Evolutionary conservation across 1,139 yeast genomes (phyloP), one percentile per base, ranked within the genome.

Genomic region (Candida sp.): DNA sequence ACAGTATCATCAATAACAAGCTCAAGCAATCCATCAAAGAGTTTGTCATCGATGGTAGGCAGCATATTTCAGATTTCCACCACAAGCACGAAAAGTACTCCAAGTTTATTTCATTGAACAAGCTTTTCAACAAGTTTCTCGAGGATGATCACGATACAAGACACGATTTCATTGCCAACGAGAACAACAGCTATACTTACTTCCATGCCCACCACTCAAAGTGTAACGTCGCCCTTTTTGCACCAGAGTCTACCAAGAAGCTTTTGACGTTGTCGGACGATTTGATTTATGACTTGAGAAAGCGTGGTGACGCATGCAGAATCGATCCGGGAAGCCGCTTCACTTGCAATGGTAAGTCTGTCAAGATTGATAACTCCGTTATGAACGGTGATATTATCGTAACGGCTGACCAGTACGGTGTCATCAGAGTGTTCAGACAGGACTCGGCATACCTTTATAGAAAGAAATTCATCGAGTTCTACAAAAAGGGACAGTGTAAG

Each of bases 151-250:
- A 61, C 34, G 62, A 65, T 25, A 22, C 12, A n/a, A 61, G 62
- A 42, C 42, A 62, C 26, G 73, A 68, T 25, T 68, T 65, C 49
- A 63, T 75, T 47, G 67, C 82, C 5, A 75, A 78, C 54, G 84
- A 81, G 53, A 82, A 82, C 59, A 70, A 70, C 46, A 73, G 83
- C 54, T 84, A 84, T 63, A 77, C 88, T 3, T 78, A 89, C 4
- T 89, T 91, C 65, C 96, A 88, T 67, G 91, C 96, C 0, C 92
- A 89, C 67, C 84, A 83, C 59, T 75, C 87, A 0, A 80, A 83
- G 41, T 90, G 91, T 26, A 91, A 94, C 44, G 85, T 83, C 23
- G 94, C 96, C 0, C 62, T 84, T 0, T 84, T 91, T 70, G 97
- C 96, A 0, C 98, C 98, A 0, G 72, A 81, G n/a, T 73, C 75